Conservation (phyloP, 2,329 filamentous ascomycete genomes). For the Aspergillus brasiliensis region DNA sequence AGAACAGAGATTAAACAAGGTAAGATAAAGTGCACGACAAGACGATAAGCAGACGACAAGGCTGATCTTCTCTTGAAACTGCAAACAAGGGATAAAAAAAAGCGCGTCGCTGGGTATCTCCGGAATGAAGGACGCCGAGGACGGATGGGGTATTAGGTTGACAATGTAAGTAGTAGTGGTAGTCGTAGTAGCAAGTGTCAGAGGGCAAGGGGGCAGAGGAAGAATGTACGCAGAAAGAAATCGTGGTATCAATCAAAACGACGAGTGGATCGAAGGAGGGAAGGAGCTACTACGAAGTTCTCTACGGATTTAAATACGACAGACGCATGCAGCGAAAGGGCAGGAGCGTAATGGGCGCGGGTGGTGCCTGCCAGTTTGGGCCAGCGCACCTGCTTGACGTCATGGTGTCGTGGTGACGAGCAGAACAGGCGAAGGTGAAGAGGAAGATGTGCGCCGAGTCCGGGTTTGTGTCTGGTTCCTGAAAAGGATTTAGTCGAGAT, state of each 20-base stretch:
- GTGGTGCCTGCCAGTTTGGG: background rate
- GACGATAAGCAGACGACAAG: conserved; percentile 5
- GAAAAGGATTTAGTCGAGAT: no score
- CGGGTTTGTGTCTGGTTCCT: no score
- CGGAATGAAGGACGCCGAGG: conserved; percentile 20
- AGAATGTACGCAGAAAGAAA: background rate
- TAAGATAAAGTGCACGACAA: background rate
- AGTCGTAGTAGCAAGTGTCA: background rate
- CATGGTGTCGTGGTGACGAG: conserved; percentile 9
- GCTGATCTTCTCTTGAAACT: background rate
- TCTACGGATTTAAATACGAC: background rate
- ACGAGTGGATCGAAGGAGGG: background rate
- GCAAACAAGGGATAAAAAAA: conserved; percentile 11
- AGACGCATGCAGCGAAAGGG: background rate
- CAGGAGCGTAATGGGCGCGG: background rate
- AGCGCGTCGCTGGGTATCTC: conserved; percentile 25
- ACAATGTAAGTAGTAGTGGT: background rate
- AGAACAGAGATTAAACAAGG: background rate
- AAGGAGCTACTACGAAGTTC: background rate
- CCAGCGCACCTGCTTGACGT: conserved; percentile 10
- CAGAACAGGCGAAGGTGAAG: background rate
- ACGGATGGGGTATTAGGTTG: conserved; percentile 1
- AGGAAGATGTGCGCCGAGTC: no score
- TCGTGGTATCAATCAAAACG: background rate
- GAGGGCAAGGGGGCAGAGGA: conserved; percentile 4